Percentiles rank a stretch among this genome's conserved stretches.
These are phyloP conservation scores for Tylopilus intermedius DNA, from an alignment of 768 basidiomycete genomes.

Conservation along the genomic window DNA sequence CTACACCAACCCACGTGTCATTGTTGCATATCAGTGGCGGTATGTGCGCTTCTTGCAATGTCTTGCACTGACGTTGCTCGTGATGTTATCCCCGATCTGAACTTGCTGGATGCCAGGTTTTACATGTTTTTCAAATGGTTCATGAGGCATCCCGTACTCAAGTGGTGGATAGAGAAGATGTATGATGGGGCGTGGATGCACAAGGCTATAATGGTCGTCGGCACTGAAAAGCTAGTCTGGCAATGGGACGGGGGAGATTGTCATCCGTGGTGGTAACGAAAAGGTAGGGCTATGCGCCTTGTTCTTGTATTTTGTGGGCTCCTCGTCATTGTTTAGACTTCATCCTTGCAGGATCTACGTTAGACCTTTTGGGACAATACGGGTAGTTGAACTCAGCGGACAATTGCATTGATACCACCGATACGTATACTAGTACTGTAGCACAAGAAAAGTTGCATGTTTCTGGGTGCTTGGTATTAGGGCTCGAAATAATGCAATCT, in stretches of 20 bases:
- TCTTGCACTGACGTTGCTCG: background rate
- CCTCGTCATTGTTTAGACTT: background rate
- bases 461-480: background rate
- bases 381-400: background rate
- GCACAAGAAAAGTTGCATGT: background rate
- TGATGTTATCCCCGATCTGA: background rate
- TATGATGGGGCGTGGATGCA: slow-evolving; percentile 38
- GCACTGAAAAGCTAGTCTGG: slow-evolving; percentile 24
- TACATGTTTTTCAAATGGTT: slow-evolving; percentile 35
- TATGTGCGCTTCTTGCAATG: background rate
- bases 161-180: slow-evolving; percentile 39
- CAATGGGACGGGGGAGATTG: slow-evolving; percentile 23
- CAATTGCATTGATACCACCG: background rate
- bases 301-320: no score
- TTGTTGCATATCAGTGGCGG: slow-evolving; percentile 36
- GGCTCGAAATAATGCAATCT: no score
- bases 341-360: background rate
- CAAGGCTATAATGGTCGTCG: slow-evolving; percentile 32
- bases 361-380: background rate
- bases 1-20: slow-evolving; percentile 36
- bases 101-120: slow-evolving; percentile 13
- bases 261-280: slow-evolving; percentile 3
- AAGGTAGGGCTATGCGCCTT: background rate
- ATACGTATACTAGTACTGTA: background rate
- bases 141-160: slow-evolving; percentile 35